Conservation (phyloP, 2,329 filamentous ascomycete species). For the Cercospora nicotianae region DNA sequence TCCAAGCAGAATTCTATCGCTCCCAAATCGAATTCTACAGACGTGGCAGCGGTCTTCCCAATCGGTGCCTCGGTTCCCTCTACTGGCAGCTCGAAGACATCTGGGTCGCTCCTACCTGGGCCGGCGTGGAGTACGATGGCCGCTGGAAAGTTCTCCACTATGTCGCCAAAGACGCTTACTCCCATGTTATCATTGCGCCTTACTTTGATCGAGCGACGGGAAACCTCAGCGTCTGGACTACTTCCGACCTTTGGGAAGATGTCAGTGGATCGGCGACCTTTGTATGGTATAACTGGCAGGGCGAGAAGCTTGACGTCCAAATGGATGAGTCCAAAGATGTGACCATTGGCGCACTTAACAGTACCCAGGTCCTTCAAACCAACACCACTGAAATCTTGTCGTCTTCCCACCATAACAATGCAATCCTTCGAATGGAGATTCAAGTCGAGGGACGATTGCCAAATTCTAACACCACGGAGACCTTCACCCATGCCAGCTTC, state of each 20-base stretch:
- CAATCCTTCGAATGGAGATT: constrained; percentile 49
- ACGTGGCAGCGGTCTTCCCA: constrained; percentile 56
- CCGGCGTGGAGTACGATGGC: constrained; percentile 62
- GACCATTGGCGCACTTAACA: constrained; percentile 54
- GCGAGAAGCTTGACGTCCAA: constrained; percentile 44
- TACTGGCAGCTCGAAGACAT: constrained; percentile 68
- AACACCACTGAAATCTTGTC: constrained; percentile 42
- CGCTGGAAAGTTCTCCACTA: constrained; percentile 65
- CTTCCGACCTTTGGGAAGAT: constrained; percentile 58
- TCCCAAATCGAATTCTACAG: constrained; percentile 63
- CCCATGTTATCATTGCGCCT: constrained; percentile 60
- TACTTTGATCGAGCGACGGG: constrained; percentile 55
- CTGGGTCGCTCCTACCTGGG: constrained; percentile 62
- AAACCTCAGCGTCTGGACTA: constrained; percentile 56
- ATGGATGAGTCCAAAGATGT: constrained; percentile 42
- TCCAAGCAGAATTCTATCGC: constrained; percentile 64
- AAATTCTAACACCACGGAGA: constrained; percentile 44
- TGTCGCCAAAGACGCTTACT: constrained; percentile 57
- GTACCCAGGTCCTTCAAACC: constrained; percentile 48
- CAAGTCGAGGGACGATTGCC: constrained; percentile 49
- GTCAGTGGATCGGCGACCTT: constrained; percentile 50
- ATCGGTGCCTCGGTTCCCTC: constrained; percentile 60
- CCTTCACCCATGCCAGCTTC: constrained; percentile 53
- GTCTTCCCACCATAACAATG: constrained; percentile 38
- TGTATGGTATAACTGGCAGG: constrained; percentile 55